Evolutionary conservation across 1,284 basidiomycete species (phyloP), one percentile per base, ranked within the genome.

Genomic region (Austroboletus niveus): DNA sequence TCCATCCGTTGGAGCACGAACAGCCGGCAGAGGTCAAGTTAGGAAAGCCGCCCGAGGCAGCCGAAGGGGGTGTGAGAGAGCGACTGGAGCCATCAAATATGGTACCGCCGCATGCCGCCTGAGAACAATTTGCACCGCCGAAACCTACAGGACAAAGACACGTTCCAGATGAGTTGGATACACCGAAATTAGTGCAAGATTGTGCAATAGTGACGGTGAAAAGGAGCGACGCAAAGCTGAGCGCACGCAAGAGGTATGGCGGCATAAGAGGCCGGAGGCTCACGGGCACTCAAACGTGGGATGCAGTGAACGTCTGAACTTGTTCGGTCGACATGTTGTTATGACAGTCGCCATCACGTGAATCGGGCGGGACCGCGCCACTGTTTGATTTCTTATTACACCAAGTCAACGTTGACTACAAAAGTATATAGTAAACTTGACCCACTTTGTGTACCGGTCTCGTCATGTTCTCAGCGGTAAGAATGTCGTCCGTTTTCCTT

Each of bases 71-170:
- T 3, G 78, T 70, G 14, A 86, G 65, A 17, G 80, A 66, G 7
- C 88, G 80, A 42, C 74, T 66, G 1, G 78, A 65, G 31, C 85
- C 87, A 59, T 91, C 79, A 58, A 92, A 92, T 45, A 94, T 80
- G 47, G 79, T 85, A 0, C 90, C 90, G 2, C 89, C 89, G 57
- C 92, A 94, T 1, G 77, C 81, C 0, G 87, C 80, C 57, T 81
- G 76, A 2, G 81, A 77, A 63, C 88, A 91, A n/a, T 77, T 78
- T 31, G 80, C 55, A 9, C 86, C 87, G 17, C 86, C 87, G 61
- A 89, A 89, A 11, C 91, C 91, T 17, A 81, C 76, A 8, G 89
- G 91, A 66, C 91, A 94, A 22, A 77, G 69, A 63, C 91, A 93
- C 10, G 27, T 5, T 29, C 70, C 65, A 5, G 81, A 77, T 73